Evolutionary conservation across 495 filamentous ascomycete genomes (phyloP).

Genomic region (Aspergillus ostianus): DNA sequence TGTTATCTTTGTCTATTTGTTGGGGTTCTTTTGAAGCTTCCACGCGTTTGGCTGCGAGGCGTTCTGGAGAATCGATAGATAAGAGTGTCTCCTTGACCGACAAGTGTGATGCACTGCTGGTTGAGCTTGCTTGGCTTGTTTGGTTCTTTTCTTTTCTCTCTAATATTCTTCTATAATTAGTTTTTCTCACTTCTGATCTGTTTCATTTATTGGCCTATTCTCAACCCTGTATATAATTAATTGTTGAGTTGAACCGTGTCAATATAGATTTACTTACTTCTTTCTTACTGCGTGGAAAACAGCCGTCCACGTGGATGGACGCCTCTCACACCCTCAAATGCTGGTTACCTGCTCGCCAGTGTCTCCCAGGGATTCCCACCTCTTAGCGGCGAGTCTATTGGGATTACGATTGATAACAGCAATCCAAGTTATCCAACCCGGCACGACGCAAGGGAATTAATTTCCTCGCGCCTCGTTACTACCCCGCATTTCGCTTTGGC

Average conservation of each 20-base stretch:
- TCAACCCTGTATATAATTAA: not conserved
- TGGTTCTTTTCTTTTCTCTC: constrained; percentile 7
- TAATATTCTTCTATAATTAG: constrained; percentile 1
- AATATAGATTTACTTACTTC: no score
- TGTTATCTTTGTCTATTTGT: not conserved
- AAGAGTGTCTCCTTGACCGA: no score
- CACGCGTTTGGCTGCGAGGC: not conserved
- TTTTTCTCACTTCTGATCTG: not conserved
- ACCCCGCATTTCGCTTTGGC: constrained; percentile 16
- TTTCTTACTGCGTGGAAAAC: no score
- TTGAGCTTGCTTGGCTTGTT: not conserved
- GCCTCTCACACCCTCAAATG: no score
- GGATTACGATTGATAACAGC: constrained; percentile 22
- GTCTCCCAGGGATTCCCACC: not conserved
- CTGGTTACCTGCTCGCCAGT: no score
- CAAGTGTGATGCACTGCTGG: no score
- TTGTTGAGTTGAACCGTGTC: no score
- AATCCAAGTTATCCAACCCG: not conserved
- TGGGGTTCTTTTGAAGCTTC: not conserved
- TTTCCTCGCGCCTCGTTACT: constrained; percentile 6
- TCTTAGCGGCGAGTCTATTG: constrained; percentile 13
- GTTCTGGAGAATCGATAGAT: no score
- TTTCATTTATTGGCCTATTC: not conserved
- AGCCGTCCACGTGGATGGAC: no score
- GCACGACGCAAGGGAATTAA: constrained; percentile 16